Percentiles rank a stretch among this genome's conserved stretches.
phyloP scores from a whole-genome alignment of 768 basidiomycete species.

The Leccinum obscurum region DNA sequence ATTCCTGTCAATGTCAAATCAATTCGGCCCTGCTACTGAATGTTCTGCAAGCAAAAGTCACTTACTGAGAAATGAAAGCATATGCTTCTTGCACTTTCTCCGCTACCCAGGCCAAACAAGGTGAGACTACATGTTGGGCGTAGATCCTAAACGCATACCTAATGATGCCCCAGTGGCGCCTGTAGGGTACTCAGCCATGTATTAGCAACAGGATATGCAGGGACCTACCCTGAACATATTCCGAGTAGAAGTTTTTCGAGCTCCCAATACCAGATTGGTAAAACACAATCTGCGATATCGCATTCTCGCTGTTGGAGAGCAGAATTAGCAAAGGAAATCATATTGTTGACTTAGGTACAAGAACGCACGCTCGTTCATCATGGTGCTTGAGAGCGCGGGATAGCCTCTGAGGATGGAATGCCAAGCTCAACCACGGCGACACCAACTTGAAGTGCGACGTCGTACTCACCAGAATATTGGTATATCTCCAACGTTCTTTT shows the following conservation, averaged over 20 bases:
- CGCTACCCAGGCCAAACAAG: constrained; percentile 35
- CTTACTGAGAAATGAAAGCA: constrained; percentile 79
- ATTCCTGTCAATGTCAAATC: constrained; percentile 46
- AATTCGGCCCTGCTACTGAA: not conserved
- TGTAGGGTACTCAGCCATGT: constrained; percentile 28
- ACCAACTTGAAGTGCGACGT: not conserved
- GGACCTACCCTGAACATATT: constrained; percentile 60
- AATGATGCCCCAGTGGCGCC: constrained; percentile 65
- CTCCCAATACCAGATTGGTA: constrained; percentile 66
- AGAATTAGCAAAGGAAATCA: not conserved
- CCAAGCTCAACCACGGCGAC: not conserved
- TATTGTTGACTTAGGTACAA: not conserved
- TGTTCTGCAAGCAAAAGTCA: constrained; percentile 5
- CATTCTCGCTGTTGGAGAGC: constrained; percentile 28
- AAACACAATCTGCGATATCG: constrained; percentile 62
- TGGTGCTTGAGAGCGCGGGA: constrained; percentile 52
- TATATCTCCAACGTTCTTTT: constrained; percentile 46
- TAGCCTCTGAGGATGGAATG: constrained; percentile 42
- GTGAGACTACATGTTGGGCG: constrained; percentile 2
- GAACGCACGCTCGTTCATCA: constrained; percentile 41
- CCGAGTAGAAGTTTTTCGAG: constrained; percentile 55
- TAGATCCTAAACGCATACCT: constrained; percentile 37
- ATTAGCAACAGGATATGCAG: not conserved
- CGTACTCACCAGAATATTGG: constrained; percentile 53
- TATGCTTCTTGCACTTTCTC: constrained; percentile 80